Evolutionary conservation across 2,329 filamentous ascomycete species (phyloP).

Genomic region (Alternaria conjuncta): DNA sequence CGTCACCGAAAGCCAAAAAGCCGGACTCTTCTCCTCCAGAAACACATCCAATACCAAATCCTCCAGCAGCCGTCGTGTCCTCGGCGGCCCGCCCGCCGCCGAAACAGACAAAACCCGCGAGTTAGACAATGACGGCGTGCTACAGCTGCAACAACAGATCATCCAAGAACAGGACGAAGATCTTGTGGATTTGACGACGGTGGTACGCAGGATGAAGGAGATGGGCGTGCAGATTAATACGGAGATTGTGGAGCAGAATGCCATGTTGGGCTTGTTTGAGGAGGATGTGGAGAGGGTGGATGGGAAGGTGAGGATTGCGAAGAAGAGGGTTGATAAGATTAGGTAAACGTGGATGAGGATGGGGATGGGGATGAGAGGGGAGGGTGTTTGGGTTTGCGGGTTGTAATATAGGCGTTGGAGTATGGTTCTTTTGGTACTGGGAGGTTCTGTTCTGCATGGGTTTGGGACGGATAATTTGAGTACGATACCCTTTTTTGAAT

Average conservation of each 20-base stretch:
- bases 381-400: not conserved
- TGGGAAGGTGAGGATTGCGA: constrained; percentile 75
- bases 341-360: no score
- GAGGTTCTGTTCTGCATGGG: not conserved
- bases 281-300: constrained; percentile 70
- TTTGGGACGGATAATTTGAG: not conserved
- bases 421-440: not conserved
- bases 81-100: constrained; percentile 74
- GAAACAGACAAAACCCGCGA: constrained; percentile 81
- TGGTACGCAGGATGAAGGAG: constrained; percentile 75
- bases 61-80: constrained; percentile 64
- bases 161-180: constrained; percentile 78
- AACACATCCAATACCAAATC: constrained; percentile 14
- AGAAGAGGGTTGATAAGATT: constrained; percentile 73
- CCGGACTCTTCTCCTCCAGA: constrained; percentile 38
- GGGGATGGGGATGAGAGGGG: not conserved
- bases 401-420: not conserved
- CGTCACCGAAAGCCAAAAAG: constrained; percentile 45
- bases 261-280: constrained; percentile 70
- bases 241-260: constrained; percentile 76
- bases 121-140: constrained; percentile 75
- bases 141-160: constrained; percentile 75
- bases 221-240: constrained; percentile 79
- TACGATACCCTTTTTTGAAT: not conserved
- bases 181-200: constrained; percentile 70